phyloP scores from a whole-genome alignment of 192 early-diverging fungal genomes.

The Mortierella hygrophila region DNA sequence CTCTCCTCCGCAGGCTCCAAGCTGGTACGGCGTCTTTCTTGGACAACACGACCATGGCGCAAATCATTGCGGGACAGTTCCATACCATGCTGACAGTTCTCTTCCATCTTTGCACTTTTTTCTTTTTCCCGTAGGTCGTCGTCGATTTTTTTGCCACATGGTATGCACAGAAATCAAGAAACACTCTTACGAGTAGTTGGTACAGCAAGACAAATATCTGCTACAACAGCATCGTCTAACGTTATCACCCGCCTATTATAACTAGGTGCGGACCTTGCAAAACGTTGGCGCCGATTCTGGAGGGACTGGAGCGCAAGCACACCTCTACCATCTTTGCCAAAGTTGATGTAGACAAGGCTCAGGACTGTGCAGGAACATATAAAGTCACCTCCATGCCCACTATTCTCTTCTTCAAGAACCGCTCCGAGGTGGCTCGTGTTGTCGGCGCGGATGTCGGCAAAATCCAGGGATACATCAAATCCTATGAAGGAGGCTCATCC shows the following conservation, averaged over 20 bases:
- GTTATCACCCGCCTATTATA: background rate
- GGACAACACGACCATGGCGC: background rate
- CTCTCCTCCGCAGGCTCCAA: conserved; percentile 39
- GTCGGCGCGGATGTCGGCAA: conserved; percentile 41
- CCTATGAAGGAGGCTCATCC: conserved; percentile 37
- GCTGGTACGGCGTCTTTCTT: conserved; percentile 7
- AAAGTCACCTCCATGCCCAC: conserved; percentile 41
- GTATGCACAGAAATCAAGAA: background rate
- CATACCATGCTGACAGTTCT: background rate
- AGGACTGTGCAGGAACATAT: conserved; percentile 35
- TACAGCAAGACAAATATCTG: too few relatives aligned
- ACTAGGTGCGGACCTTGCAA: conserved; percentile 52
- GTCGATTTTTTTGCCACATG: conserved; percentile 53
- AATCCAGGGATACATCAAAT: conserved; percentile 42
- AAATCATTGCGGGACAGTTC: background rate
- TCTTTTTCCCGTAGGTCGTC: conserved; percentile 23
- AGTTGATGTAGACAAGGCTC: conserved; percentile 43
- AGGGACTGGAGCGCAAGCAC: conserved; percentile 42
- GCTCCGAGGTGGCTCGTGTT: conserved; percentile 41
- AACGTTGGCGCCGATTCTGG: conserved; percentile 47
- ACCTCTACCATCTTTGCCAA: conserved; percentile 49
- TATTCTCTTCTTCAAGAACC: conserved; percentile 49
- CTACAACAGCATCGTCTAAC: background rate
- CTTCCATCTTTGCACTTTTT: background rate
- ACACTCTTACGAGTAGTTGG: background rate